Evolutionary conservation across 208 protist species (phyloP).

Genomic region (Pavlovales sp.): DNA sequence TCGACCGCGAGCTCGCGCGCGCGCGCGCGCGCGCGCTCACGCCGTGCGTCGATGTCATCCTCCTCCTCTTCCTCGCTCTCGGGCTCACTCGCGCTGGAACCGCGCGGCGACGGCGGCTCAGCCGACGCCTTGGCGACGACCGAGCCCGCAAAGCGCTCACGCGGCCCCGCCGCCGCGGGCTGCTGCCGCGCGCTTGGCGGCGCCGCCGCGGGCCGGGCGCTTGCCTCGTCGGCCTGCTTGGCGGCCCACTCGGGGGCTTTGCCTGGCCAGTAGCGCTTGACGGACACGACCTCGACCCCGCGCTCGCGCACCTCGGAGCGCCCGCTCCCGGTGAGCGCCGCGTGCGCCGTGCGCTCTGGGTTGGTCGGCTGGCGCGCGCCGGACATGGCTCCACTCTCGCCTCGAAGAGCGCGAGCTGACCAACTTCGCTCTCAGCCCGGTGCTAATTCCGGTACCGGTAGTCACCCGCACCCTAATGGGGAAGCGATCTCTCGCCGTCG

Average conservation of each 20-base stretch:
- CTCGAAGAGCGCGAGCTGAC: too few species aligned
- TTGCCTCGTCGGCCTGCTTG: too few species aligned
- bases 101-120: background rate
- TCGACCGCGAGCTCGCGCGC: background rate
- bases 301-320: constrained; percentile 5
- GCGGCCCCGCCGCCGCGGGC: too few species aligned
- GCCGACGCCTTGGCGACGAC: background rate
- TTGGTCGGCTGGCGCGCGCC: too few species aligned
- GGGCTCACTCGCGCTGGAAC: background rate
- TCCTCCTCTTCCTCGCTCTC: constrained; percentile 24
- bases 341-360: background rate
- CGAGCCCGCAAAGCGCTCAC: too few species aligned
- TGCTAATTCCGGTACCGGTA: too few species aligned
- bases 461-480: too few species aligned
- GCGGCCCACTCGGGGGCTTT: constrained; percentile 10
- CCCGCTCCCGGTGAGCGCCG: background rate
- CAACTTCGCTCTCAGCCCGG: too few species aligned
- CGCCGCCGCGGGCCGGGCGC: background rate
- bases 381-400: too few species aligned
- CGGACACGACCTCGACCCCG: background rate
- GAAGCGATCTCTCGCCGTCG: too few species aligned
- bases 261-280: constrained; percentile 21
- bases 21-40: background rate
- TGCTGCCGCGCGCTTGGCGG: background rate
- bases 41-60: constrained; percentile 7